Base-by-base conservation (phyloP, 2,329 filamentous ascomycete species). In the Orbilia quercus region DNA sequence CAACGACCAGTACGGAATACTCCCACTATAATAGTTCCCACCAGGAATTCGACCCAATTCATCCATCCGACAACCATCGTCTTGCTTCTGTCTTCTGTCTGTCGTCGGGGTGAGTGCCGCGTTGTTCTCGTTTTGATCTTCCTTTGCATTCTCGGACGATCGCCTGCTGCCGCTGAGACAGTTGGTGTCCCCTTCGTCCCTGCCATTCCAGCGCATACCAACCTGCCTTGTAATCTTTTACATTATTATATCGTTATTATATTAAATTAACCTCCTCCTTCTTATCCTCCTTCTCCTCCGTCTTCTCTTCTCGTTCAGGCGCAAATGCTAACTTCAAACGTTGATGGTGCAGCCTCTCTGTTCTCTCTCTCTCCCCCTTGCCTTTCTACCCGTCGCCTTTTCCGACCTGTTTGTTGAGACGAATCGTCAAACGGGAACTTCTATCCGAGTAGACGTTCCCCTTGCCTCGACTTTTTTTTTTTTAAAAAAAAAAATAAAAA, bases 101-200 rank as follows among this genome's bases (percentile, higher is more conserved):
- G 9, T 40, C 36, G 28, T 31, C 28, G 28, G 4, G 36, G 36
- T 40, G 36, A 40, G 36, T 40, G 36, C 28, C 54, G 40, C 40
- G 38, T 47, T 58, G 44, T 36, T 60, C 42, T 45, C 47, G 48
- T 48, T 57, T 67, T 44, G 44, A 45, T 45, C 51, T 44, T 31
- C 18, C 22, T 31, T 55, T 63, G 57, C 66, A 71, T 71, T 71
- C 66, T 63, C 57, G 50, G 36, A 42, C 36, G 67, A 72, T 72
- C 67, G 38, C 34, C 67, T 31, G 40, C 36, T 51, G 31, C 38
- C 25, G 38, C 58, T 72, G 67, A 65, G 67, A 64, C 66, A 58
- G 44, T 60, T 50, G 55, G 38, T 62, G 48, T 72, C 60, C 25
- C 23, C 67, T n/a, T 34, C 44, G n/a, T 40, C 55, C 31, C 55